A percentile compares a stretch with the other conserved stretches of the same genome.
Evolutionary conservation across 352 stramenopile species (phyloP).

Genomic region (Globisporangium apiculatum): DNA sequence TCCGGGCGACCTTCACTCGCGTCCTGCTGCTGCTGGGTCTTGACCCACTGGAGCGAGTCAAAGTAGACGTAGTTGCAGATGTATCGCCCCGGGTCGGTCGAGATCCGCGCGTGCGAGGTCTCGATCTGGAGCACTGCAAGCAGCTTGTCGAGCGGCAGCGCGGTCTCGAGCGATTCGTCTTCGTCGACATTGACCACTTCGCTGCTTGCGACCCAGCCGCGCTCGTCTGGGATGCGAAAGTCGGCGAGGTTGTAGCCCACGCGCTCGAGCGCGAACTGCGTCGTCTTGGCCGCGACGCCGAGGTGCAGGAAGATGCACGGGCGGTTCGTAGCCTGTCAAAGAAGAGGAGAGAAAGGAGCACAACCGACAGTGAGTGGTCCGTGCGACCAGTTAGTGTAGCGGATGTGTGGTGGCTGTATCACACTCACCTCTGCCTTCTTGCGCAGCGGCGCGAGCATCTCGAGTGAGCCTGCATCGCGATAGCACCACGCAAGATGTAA

Average conservation of each 20-base stretch:
- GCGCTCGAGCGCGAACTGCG: constrained; percentile 48
- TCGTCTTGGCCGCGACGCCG: constrained; percentile 42
- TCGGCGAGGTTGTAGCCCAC: constrained; percentile 75
- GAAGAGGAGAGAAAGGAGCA: no score
- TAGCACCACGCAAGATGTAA: neutral
- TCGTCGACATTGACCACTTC: constrained; percentile 47
- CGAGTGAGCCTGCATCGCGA: constrained; percentile 18
- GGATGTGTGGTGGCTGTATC: neutral
- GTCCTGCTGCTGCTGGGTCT: constrained; percentile 19
- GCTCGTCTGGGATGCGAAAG: constrained; percentile 77
- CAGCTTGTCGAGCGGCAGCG: constrained; percentile 54
- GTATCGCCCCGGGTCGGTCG: constrained; percentile 69
- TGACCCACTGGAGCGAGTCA: constrained; percentile 61
- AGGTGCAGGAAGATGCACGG: constrained; percentile 71
- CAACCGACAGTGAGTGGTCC: no score
- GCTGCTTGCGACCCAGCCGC: constrained; percentile 48
- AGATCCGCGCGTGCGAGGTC: constrained; percentile 36
- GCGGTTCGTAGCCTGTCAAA: constrained; percentile 29
- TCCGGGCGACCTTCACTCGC: constrained; percentile 26
- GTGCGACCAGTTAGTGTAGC: no score
- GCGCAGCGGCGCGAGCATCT: constrained; percentile 29
- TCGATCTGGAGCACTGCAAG: constrained; percentile 25
- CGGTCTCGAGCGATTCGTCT: constrained; percentile 34
- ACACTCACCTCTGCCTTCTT: constrained; percentile 25
- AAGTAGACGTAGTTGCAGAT: constrained; percentile 88